A percentile compares a stretch with the other conserved stretches of the same genome.
Evolutionary conservation across 257 asterid species (phyloP).

Genomic region (Solanum pennellii): DNA sequence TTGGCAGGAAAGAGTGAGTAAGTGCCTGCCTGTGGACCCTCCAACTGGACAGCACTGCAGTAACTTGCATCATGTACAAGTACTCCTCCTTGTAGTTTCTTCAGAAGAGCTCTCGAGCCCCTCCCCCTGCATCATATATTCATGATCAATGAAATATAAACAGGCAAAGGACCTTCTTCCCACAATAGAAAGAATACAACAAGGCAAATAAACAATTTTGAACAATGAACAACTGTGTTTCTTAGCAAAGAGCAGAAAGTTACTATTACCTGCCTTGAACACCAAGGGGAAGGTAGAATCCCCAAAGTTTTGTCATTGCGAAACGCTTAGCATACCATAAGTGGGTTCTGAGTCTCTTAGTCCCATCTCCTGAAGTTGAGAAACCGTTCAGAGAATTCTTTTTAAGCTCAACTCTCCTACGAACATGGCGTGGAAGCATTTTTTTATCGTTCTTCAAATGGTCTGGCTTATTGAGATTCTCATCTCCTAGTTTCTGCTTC

Average conservation of each 20-base stretch:
- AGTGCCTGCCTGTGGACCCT: constrained; percentile 73
- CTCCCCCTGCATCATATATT: constrained; percentile 48
- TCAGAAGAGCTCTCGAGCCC: constrained; percentile 80
- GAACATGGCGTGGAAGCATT: constrained; percentile 46
- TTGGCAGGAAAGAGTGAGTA: constrained; percentile 1
- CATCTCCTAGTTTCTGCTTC: constrained; percentile 20
- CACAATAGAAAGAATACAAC: neutral
- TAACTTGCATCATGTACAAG: constrained; percentile 87
- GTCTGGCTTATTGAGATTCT: constrained; percentile 3
- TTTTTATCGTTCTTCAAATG: constrained; percentile 17
- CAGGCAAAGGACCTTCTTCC: neutral
- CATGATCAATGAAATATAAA: neutral
- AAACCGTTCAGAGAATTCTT: constrained; percentile 49
- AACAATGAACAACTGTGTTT: neutral
- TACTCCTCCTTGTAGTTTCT: constrained; percentile 47
- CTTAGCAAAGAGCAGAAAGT: neutral
- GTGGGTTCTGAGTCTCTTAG: constrained; percentile 79
- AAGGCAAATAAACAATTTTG: neutral
- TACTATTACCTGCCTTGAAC: constrained; percentile 61
- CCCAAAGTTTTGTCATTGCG: constrained; percentile 70
- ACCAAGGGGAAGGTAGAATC: constrained; percentile 72
- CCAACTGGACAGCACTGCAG: constrained; percentile 50
- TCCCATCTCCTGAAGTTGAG: constrained; percentile 72
- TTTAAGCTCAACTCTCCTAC: constrained; percentile 59
- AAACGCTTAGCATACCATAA: constrained; percentile 94